Base-by-base conservation (phyloP, 306 rosid genomes). In the Vigna mungo region DNA sequence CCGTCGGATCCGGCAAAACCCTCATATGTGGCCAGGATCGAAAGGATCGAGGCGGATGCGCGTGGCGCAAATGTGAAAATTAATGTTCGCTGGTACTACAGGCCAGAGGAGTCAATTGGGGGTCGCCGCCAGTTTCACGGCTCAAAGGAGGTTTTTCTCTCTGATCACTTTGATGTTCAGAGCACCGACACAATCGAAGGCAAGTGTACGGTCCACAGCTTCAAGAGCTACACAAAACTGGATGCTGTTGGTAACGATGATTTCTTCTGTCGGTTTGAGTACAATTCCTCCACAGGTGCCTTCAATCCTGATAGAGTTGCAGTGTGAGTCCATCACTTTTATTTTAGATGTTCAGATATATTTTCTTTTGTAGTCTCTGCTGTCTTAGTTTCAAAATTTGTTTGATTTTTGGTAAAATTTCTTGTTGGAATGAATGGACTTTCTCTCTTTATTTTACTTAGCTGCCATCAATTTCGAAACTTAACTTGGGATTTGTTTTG, bases 41-140 rank as follows among this genome's bases (percentile, higher is more conserved):
- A 96, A 74, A 86, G 91, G 87, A 96, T 96, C 90, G 99, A 96
- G 65, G 95, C 98, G 27, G 99, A 92, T 68, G 70, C 89, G 7
- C 96, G 99, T 14, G 99, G 99, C n/a, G 85, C 90, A 10, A 96
- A 92, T 87, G 99, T 92, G 49, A 96, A 91, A 88, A 72, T 92
- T 32, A 87, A 91, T 14, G 96, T 92, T 2, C 92, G 94, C n/a
- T 96, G 99, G 99, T 96, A 96, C 62, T 96, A 96, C 69, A 91
- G 99, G 77, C 99, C 99, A 71, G 99, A 96, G 89, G 99, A 96
- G 85, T 96, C 99, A 0, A 87, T 96, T 23, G 99, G 99, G 3
- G 99, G 99, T 54, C 98, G 99, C 66, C 85, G 99, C 20, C 99
- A 96, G 90, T 96, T 96, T 63, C 99, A 96, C 39, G 98, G 99